Conservation (phyloP, 495 filamentous ascomycete species). For the Apiosordaria backusii region DNA sequence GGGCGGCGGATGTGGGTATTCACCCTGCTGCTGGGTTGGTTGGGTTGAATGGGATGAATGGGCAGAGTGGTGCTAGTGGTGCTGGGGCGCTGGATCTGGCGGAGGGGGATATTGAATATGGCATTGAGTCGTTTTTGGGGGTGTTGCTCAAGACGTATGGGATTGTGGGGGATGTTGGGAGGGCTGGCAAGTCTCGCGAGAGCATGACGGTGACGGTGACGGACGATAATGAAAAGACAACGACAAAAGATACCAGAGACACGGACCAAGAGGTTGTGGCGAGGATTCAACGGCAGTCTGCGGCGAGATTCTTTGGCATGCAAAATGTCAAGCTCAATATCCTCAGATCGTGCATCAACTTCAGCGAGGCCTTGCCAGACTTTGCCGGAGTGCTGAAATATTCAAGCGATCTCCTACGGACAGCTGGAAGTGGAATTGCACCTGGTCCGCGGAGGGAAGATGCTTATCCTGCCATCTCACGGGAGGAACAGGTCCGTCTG, state of each 20-base stretch:
- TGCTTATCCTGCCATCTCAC: slow-evolving; percentile 60
- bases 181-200: not conserved
- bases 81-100: slow-evolving; percentile 65
- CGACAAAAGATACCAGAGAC: not conserved
- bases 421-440: slow-evolving; percentile 75
- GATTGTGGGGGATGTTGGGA: slow-evolving; percentile 38
- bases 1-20: slow-evolving; percentile 90
- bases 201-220: not conserved
- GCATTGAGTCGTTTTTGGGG: slow-evolving; percentile 55
- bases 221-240: slow-evolving; percentile 27
- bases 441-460: slow-evolving; percentile 59
- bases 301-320: slow-evolving; percentile 59
- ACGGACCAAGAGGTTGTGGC: slow-evolving; percentile 50
- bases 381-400: slow-evolving; percentile 83
- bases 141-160: slow-evolving; percentile 50
- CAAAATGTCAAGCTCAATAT: slow-evolving; percentile 76
- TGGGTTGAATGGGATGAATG: slow-evolving; percentile 51
- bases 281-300: slow-evolving; percentile 50
- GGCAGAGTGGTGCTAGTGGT: slow-evolving; percentile 34
- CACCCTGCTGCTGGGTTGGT: slow-evolving; percentile 85
- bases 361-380: slow-evolving; percentile 90
- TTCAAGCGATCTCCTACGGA: slow-evolving; percentile 76
- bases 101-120: slow-evolving; percentile 71
- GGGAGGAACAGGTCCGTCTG: slow-evolving; percentile 81
- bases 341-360: slow-evolving; percentile 76